phyloP scores from a whole-genome alignment of 2,329 filamentous ascomycete species.

The Aspergillus quadricinctus region DNA sequence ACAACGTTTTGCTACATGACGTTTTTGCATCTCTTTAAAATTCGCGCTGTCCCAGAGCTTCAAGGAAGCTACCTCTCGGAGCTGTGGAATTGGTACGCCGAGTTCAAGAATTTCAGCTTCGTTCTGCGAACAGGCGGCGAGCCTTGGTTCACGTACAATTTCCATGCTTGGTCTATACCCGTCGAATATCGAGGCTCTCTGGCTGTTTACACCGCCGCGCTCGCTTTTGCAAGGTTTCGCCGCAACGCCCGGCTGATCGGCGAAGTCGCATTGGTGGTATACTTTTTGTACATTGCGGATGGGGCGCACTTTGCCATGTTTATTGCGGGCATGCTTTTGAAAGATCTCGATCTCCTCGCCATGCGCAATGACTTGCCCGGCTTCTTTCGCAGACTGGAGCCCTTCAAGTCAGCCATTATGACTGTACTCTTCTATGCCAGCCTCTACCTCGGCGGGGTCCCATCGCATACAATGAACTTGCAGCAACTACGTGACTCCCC shows the following conservation, averaged over 20 bases:
- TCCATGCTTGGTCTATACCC: too few species aligned
- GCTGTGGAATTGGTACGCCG: conserved; percentile 48
- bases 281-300: conserved; percentile 66
- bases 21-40: conserved; percentile 36
- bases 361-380: conserved; percentile 48
- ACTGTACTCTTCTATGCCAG: too few species aligned
- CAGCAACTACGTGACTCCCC: conserved; percentile 50
- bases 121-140: conserved; percentile 56
- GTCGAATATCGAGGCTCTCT: too few species aligned
- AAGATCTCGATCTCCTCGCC: conserved; percentile 57
- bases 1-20: too few species aligned
- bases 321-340: conserved; percentile 57
- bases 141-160: conserved; percentile 55
- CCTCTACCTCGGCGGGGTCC: too few species aligned
- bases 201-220: too few species aligned
- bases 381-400: conserved; percentile 43
- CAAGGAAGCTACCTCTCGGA: conserved; percentile 46
- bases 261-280: conserved; percentile 52
- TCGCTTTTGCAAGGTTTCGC: conserved; percentile 50
- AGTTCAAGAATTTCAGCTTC: conserved; percentile 67
- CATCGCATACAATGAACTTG: conserved; percentile 42
- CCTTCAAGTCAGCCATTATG: too few species aligned
- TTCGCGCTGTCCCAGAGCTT: conserved; percentile 40
- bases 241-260: conserved; percentile 53
- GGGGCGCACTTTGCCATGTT: conserved; percentile 61